Percentiles rank a stretch among this genome's conserved stretches.
phyloP scores from a whole-genome alignment of 345 rosid genomes.

The Eucalyptus lansdowneana region DNA sequence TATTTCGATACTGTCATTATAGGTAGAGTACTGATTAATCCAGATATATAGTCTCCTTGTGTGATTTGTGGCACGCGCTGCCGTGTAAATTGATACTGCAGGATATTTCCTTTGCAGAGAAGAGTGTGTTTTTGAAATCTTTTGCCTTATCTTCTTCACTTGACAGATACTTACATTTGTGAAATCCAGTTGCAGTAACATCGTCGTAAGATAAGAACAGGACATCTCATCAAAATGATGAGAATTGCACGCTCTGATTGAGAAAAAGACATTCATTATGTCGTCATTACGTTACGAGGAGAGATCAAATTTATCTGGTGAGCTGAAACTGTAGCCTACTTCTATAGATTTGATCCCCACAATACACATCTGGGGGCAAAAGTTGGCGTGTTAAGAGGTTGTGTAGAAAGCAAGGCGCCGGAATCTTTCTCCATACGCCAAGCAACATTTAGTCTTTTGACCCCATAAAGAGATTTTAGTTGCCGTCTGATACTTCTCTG shows the following conservation, averaged over 20 bases:
- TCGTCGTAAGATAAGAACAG: neutral
- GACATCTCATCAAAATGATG: neutral
- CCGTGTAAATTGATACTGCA: neutral
- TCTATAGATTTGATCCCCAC: neutral
- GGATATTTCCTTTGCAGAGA: neutral
- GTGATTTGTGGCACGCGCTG: neutral
- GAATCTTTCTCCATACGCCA: neutral
- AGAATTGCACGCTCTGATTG: neutral
- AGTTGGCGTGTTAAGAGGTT: neutral
- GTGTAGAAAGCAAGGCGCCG: neutral
- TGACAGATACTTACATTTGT: neutral
- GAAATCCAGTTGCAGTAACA: neutral
- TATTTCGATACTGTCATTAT: neutral
- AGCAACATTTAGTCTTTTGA: neutral
- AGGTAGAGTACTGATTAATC: neutral
- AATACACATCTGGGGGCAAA: neutral
- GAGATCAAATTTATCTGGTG: neutral
- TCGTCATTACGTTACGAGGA: neutral
- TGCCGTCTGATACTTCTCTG: neutral
- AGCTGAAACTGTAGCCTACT: neutral
- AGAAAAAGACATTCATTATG: neutral
- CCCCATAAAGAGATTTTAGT: neutral
- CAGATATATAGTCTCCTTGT: neutral
- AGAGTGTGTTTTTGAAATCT: neutral
- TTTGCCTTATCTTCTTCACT: neutral